Evolutionary conservation across 1,284 basidiomycete genomes (phyloP).

Genomic region (Thelephora terrestris): DNA sequence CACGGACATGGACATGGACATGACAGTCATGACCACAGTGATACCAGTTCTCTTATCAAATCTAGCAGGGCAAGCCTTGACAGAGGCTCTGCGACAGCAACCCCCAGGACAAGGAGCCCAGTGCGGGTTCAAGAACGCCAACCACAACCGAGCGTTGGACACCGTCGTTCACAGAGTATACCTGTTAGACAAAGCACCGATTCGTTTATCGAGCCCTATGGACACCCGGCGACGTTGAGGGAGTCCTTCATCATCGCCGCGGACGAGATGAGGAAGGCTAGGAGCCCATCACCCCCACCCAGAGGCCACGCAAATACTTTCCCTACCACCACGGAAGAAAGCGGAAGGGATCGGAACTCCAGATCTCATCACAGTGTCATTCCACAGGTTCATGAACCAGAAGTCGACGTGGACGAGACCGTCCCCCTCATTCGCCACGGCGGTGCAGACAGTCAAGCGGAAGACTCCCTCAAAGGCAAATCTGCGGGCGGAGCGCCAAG

Average conservation of each 20-base stretch:
- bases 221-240: conserved; percentile 81
- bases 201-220: conserved; percentile 4
- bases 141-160: not conserved
- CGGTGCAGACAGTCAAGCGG: conserved; percentile 4
- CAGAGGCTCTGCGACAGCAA: conserved; percentile 11
- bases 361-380: no score
- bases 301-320: no score
- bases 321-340: no score
- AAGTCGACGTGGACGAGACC: conserved; percentile 3
- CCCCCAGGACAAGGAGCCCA: conserved; percentile 11
- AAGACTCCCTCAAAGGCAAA: conserved; percentile 4
- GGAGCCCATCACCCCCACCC: conserved; percentile 34
- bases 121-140: not conserved
- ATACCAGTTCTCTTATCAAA: conserved; percentile 15
- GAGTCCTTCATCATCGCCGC: conserved; percentile 85
- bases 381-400: not conserved
- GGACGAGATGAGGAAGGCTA: conserved; percentile 61
- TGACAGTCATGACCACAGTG: conserved; percentile 31
- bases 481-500: conserved; percentile 3
- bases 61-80: conserved; percentile 18
- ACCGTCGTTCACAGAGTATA: not conserved
- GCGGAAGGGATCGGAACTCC: no score
- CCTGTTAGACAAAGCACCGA: no score
- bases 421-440: not conserved
- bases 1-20: conserved; percentile 46